These are phyloP conservation scores for Paramyrothecium roridum DNA, from an alignment of 2,329 filamentous ascomycete species.

Conservation along the genomic window DNA sequence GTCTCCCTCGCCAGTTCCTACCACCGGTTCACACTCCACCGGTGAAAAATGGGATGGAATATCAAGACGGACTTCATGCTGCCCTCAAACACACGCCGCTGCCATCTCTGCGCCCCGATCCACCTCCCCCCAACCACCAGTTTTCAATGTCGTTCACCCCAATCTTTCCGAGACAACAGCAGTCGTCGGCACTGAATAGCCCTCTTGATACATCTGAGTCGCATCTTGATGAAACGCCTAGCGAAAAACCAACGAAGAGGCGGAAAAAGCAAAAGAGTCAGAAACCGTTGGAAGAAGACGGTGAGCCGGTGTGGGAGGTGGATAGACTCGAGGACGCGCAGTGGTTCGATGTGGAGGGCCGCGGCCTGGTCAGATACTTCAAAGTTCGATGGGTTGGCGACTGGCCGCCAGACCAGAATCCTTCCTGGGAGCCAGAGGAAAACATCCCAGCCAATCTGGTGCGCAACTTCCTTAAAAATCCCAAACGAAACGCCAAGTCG, in stretches of 20 bases:
- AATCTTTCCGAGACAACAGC: not conserved
- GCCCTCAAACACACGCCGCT: not conserved
- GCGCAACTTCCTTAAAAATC: slow-evolving; percentile 32
- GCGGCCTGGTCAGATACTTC: slow-evolving; percentile 38
- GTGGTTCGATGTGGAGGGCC: slow-evolving; percentile 31
- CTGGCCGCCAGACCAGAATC: slow-evolving; percentile 54
- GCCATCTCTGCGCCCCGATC: not conserved
- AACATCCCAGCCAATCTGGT: slow-evolving; percentile 43
- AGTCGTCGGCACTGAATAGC: not conserved
- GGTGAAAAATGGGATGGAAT: too few relatives aligned
- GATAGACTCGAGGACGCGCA: slow-evolving; percentile 40
- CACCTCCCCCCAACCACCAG: not conserved
- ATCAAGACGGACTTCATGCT: not conserved
- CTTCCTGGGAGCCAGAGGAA: slow-evolving; percentile 55
- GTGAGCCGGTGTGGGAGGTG: slow-evolving; percentile 36
- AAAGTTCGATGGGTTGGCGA: slow-evolving; percentile 54
- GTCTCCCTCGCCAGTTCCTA: too few relatives aligned
- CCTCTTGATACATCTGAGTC: not conserved
- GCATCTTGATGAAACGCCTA: not conserved
- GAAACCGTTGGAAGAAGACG: slow-evolving; percentile 2
- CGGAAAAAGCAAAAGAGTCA: slow-evolving; percentile 12
- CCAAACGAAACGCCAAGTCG: slow-evolving; percentile 17
- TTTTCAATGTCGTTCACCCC: not conserved
- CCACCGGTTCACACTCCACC: too few relatives aligned
- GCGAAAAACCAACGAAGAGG: slow-evolving; percentile 3